These are phyloP conservation scores for Berkeleyomyces basicola DNA, from an alignment of 2,329 filamentous ascomycete species.

Conservation along the genomic window DNA sequence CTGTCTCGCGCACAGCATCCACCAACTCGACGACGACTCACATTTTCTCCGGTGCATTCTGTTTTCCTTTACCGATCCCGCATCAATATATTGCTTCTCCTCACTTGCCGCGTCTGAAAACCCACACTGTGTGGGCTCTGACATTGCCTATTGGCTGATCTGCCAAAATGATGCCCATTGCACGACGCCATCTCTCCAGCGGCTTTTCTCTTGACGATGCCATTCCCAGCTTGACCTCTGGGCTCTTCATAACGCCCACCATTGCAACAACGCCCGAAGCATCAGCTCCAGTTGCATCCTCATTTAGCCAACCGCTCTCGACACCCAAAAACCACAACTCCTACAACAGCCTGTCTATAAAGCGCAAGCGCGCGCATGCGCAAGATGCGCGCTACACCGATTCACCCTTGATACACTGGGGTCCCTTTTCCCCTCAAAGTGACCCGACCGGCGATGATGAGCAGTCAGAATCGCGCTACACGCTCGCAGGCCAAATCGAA, in stretches of 20 bases:
- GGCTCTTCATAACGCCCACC: neutral
- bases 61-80: no score
- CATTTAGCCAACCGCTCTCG: neutral
- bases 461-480: constrained; percentile 21
- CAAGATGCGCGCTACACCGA: neutral
- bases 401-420: neutral
- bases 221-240: neutral
- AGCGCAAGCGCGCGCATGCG: constrained; percentile 4
- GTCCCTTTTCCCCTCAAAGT: neutral
- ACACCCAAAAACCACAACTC: neutral
- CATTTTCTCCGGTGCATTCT: no score
- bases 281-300: neutral
- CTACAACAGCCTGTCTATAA: neutral
- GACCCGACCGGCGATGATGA: neutral
- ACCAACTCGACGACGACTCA: no score
- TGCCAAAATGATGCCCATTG: constrained; percentile 2
- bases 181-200: neutral
- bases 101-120: no score
- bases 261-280: neutral
- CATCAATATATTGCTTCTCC: no score
- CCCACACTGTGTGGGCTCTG: no score
- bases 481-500: constrained; percentile 29
- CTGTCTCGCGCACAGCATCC: neutral
- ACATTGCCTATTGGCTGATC: neutral
- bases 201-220: constrained; percentile 4